Evolutionary conservation across 2,329 filamentous ascomycete genomes (phyloP).

Genomic region (Chlorencoelia australis): DNA sequence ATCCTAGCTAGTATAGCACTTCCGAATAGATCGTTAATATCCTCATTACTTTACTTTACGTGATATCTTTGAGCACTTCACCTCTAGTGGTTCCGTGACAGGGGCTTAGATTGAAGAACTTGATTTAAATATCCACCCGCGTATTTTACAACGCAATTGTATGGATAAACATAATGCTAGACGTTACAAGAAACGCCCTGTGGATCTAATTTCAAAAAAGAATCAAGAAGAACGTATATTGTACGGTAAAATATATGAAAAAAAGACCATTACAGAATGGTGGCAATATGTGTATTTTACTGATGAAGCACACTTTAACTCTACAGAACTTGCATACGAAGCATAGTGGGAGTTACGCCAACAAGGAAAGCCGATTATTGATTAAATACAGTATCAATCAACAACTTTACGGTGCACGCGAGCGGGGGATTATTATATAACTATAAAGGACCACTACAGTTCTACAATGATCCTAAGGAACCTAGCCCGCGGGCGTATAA

Average conservation of each 20-base stretch:
- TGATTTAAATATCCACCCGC: no score
- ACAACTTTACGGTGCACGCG: neutral
- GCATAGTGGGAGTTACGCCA: neutral
- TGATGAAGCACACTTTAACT: conserved; percentile 5
- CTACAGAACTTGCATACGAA: neutral
- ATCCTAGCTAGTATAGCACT: no score
- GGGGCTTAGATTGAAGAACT: no score
- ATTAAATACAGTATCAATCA: neutral
- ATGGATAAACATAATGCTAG: no score
- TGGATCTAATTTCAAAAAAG: neutral
- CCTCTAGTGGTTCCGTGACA: no score
- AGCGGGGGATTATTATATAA: conserved; percentile 1
- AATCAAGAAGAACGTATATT: neutral
- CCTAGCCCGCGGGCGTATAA: neutral
- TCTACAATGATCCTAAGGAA: conserved; percentile 4
- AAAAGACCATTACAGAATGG: conserved; percentile 3
- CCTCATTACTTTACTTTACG: no score
- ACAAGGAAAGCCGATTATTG: no score
- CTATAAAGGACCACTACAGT: neutral
- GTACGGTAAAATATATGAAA: conserved; percentile 1
- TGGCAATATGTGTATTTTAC: conserved; percentile 6
- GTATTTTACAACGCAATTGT: no score
- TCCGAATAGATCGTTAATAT: no score
- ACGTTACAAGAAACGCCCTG: no score
- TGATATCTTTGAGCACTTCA: no score